phyloP scores from a whole-genome alignment of 306 rosid species.

The Amphicarpaea edgeworthii region DNA sequence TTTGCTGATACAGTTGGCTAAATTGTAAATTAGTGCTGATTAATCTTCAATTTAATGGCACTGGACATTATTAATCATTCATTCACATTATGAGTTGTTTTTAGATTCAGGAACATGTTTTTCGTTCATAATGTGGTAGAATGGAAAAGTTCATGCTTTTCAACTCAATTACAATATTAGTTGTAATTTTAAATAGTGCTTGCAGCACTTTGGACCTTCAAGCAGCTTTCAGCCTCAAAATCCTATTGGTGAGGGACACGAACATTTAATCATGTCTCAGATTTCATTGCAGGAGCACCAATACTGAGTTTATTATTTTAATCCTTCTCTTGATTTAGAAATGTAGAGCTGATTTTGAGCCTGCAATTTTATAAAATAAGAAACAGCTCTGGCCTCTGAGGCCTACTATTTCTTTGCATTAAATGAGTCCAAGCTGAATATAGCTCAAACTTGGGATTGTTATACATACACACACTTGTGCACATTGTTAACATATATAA shows the following conservation, averaged over 20 bases:
- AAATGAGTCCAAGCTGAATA: constrained; percentile 31
- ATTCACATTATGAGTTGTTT: background rate
- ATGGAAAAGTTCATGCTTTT: constrained; percentile 41
- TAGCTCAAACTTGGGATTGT: constrained; percentile 30
- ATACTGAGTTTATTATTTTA: constrained; percentile 11
- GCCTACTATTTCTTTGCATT: constrained; percentile 33
- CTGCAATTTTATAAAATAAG: constrained; percentile 9
- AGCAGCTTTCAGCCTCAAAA: constrained; percentile 51
- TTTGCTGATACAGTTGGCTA: constrained; percentile 2
- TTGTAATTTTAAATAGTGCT: constrained; percentile 47
- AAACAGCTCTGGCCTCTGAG: constrained; percentile 2
- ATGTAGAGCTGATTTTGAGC: constrained; percentile 9
- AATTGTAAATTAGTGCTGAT: background rate
- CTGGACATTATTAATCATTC: constrained; percentile 21
- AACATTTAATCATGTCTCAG: constrained; percentile 41
- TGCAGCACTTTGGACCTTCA: constrained; percentile 51
- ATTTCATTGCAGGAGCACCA: constrained; percentile 36
- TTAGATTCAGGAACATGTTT: constrained; percentile 12
- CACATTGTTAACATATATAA: background rate
- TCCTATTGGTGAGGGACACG: constrained; percentile 40
- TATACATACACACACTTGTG: background rate
- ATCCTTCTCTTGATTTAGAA: constrained; percentile 24
- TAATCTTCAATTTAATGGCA: no score
- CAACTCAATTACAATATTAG: constrained; percentile 46
- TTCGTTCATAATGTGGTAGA: constrained; percentile 39